These are phyloP conservation scores for Lachnellula arida DNA, from an alignment of 2,329 filamentous ascomycete genomes.

Conservation along the genomic window DNA sequence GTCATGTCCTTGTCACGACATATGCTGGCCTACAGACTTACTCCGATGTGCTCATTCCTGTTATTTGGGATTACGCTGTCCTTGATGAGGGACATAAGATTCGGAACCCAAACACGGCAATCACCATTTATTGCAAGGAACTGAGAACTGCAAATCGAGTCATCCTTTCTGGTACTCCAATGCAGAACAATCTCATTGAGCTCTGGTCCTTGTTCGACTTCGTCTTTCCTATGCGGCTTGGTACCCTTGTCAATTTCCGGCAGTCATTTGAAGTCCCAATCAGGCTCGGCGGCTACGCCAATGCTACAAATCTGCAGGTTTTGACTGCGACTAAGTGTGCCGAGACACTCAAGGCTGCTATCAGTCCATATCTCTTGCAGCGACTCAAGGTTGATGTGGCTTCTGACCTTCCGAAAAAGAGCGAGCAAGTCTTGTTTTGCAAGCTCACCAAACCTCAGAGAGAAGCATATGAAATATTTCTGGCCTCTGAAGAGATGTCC, in stretches of 20 bases:
- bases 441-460: constrained; percentile 79
- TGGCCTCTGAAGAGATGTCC: constrained; percentile 79
- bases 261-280: constrained; percentile 93
- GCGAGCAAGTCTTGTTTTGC: constrained; percentile 92
- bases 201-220: constrained; percentile 98
- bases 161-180: constrained; percentile 92
- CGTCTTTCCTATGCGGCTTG: constrained; percentile 91
- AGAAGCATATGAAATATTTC: constrained; percentile 73
- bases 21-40: constrained; percentile 96
- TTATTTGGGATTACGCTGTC: constrained; percentile 90
- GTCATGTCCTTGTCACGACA: constrained; percentile 91
- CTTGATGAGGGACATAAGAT: constrained; percentile 98
- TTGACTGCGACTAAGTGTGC: constrained; percentile 93
- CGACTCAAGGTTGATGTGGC: constrained; percentile 92
- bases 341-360: constrained; percentile 87
- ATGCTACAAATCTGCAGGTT: constrained; percentile 88
- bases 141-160: constrained; percentile 83
- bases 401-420: constrained; percentile 90
- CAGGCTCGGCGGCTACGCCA: constrained; percentile 87
- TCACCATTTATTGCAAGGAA: constrained; percentile 94
- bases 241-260: constrained; percentile 85
- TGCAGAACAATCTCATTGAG: constrained; percentile 95
- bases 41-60: constrained; percentile 71
- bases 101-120: constrained; percentile 89
- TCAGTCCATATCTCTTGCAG: constrained; percentile 88